Evolutionary conservation across 1,139 yeast genomes (phyloP).

Genomic region (Barnettozyma hawaiiensis): DNA sequence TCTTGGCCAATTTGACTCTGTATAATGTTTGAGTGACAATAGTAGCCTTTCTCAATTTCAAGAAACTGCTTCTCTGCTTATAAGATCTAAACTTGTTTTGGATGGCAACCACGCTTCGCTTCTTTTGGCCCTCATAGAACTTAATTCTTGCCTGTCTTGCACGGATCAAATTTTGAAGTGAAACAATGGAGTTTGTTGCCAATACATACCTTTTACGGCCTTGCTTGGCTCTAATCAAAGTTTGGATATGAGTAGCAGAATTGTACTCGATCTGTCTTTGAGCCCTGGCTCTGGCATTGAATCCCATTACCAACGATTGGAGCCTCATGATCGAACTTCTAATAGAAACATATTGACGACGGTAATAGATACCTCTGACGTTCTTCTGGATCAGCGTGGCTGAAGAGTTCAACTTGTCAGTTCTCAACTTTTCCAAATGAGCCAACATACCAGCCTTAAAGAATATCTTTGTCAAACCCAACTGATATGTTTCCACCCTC

Average conservation of each 20-base stretch:
- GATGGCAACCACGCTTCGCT: constrained; percentile 59
- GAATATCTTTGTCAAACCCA: constrained; percentile 86
- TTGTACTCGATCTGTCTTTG: constrained; percentile 51
- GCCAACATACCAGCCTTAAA: constrained; percentile 97
- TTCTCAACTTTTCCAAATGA: constrained; percentile 77
- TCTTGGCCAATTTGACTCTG: constrained; percentile 70
- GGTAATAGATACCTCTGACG: constrained; percentile 60
- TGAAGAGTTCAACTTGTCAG: constrained; percentile 68
- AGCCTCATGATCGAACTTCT: constrained; percentile 48
- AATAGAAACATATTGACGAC: constrained; percentile 53
- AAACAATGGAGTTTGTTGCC: constrained; percentile 47
- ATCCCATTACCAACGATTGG: constrained; percentile 66
- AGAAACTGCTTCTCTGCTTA: constrained; percentile 19
- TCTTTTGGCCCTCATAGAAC: constrained; percentile 43
- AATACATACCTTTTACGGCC: constrained; percentile 43
- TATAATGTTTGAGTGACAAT: constrained; percentile 71
- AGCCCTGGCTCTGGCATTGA: constrained; percentile 50
- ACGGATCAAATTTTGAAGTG: constrained; percentile 64
- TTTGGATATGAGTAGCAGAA: constrained; percentile 73
- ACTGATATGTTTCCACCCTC: constrained; percentile 66
- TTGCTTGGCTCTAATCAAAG: constrained; percentile 59
- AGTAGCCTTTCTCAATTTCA: constrained; percentile 40
- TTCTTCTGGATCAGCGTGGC: constrained; percentile 87
- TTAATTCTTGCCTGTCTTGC: constrained; percentile 55
- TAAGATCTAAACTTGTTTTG: constrained; percentile 42